These are phyloP conservation scores for Xylaria sp. DNA, from an alignment of 2,329 filamentous ascomycete genomes.

Conservation along the genomic window DNA sequence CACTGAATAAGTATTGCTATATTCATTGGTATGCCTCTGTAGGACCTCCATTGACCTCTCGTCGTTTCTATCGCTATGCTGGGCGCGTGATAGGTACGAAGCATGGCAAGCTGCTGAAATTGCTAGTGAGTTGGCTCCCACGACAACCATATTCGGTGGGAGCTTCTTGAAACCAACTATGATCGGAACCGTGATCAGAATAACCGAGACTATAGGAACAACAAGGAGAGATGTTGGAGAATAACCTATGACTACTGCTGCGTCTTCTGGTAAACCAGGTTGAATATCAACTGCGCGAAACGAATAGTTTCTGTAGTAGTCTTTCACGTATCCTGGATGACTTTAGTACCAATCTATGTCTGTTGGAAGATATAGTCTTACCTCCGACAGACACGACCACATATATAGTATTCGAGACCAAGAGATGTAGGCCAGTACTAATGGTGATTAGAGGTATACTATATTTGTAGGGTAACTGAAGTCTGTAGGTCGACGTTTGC, in stretches of 20 bases:
- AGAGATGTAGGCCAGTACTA: neutral
- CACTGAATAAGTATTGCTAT: neutral
- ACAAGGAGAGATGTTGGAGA: neutral
- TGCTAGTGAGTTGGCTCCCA: slow-evolving; percentile 1
- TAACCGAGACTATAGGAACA: neutral
- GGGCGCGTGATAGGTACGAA: neutral
- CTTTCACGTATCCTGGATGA: too few relatives aligned
- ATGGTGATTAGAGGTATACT: neutral
- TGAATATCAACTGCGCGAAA: neutral
- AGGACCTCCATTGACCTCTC: neutral
- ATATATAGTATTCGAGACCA: slow-evolving; percentile 2
- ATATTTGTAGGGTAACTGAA: slow-evolving; percentile 11
- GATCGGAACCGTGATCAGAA: neutral
- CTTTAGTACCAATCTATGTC: neutral
- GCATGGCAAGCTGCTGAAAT: slow-evolving; percentile 7
- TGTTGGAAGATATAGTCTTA: neutral
- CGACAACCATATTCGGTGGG: neutral
- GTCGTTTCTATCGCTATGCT: neutral
- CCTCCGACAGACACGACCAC: too few relatives aligned
- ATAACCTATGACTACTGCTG: neutral
- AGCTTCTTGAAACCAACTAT: neutral
- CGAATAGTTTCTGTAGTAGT: neutral
- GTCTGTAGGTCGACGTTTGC: slow-evolving; percentile 11
- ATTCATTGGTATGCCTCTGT: neutral
- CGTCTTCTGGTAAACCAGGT: neutral